Evolutionary conservation across 1,284 basidiomycete species (phyloP).

Genomic region (Rhodotorula sp.): DNA sequence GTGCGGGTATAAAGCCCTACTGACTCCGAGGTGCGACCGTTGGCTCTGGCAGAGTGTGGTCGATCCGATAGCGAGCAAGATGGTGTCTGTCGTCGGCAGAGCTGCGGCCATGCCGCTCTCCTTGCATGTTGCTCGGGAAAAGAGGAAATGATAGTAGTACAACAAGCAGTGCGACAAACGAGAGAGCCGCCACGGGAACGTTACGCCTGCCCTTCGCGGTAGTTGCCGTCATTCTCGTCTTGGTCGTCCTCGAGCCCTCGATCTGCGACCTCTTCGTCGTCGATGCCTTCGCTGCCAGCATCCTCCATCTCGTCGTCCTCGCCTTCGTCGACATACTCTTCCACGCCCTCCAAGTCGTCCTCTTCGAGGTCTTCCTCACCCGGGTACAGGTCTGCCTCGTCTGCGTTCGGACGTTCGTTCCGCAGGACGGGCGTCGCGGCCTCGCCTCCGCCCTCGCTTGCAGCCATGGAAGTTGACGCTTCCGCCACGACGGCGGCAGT

Average conservation of each 20-base stretch:
- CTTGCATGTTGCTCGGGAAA: background rate
- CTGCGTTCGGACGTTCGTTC: constrained; percentile 13
- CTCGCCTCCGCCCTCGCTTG: constrained; percentile 45
- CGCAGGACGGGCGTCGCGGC: constrained; percentile 42
- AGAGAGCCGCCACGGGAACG: background rate
- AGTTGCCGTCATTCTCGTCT: background rate
- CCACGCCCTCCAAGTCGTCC: constrained; percentile 17
- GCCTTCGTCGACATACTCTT: constrained; percentile 41
- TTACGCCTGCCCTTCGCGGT: constrained; percentile 1
- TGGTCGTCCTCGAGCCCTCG: constrained; percentile 7
- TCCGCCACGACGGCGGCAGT: background rate
- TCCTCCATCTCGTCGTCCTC: constrained; percentile 45
- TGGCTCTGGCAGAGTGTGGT: too few species aligned
- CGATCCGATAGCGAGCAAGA: too few species aligned
- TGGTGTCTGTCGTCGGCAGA: too few species aligned
- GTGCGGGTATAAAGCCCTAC: too few species aligned
- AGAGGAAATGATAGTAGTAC: background rate
- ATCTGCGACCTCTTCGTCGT: constrained; percentile 39
- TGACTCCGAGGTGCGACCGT: too few species aligned
- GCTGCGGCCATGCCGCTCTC: background rate
- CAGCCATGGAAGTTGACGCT: background rate
- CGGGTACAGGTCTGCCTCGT: background rate
- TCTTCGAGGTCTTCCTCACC: constrained; percentile 34
- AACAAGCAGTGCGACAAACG: background rate
- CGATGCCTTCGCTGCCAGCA: constrained; percentile 45